Evolutionary conservation across 2,329 filamentous ascomycete species (phyloP).

Genomic region (Monilinia polystroma): DNA sequence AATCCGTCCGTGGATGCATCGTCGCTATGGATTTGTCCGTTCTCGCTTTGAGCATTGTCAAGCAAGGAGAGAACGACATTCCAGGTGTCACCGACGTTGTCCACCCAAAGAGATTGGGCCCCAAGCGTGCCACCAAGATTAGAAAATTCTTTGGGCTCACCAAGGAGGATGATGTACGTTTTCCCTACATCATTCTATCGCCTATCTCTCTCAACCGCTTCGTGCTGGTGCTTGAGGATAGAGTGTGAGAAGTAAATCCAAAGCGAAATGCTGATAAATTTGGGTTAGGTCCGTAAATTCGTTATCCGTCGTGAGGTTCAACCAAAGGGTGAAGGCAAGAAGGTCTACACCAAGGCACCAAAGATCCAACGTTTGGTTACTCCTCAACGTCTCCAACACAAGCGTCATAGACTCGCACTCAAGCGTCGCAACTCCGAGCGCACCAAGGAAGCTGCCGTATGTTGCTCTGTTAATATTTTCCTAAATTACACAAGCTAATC

Average conservation of each 20-base stretch:
- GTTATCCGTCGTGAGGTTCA: conserved; percentile 98
- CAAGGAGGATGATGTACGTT: conserved; percentile 99
- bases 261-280: conserved; percentile 34
- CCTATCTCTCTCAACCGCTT: conserved; percentile 54
- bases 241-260: conserved; percentile 54
- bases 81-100: conserved; percentile 96
- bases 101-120: conserved; percentile 98
- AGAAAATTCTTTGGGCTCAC: conserved; percentile 98
- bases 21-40: conserved; percentile 94
- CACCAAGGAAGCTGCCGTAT: conserved; percentile 97
- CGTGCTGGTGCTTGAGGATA: conserved; percentile 41
- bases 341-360: conserved; percentile 99
- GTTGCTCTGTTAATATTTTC: conserved; percentile 42
- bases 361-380: conserved; percentile 99
- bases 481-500: not conserved
- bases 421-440: conserved; percentile 98
- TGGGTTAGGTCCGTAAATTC: conserved; percentile 88
- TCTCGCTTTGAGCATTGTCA: conserved; percentile 91
- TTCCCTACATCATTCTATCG: conserved; percentile 57
- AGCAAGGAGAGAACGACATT: conserved; percentile 94
- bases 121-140: conserved; percentile 99
- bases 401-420: conserved; percentile 95
- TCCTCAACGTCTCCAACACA: conserved; percentile 99
- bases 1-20: conserved; percentile 98
- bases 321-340: conserved; percentile 96